Conservation (phyloP, 345 rosid species). For the Eucalyptus polybractea region DNA sequence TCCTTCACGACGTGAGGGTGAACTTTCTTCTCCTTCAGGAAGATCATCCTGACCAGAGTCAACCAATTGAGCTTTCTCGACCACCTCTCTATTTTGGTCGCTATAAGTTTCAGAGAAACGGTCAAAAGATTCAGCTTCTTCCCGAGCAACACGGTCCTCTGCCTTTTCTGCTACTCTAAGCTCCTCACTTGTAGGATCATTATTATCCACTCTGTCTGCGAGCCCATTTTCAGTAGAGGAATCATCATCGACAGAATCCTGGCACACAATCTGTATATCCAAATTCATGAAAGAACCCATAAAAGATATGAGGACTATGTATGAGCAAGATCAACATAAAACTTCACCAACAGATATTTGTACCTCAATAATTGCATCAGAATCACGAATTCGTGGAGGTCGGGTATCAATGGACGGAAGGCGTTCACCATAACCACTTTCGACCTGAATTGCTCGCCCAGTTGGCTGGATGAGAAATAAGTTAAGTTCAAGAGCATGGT, state of each 20-base stretch:
- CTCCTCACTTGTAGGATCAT: slow-evolving; percentile 24
- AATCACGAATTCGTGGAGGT: slow-evolving; percentile 80
- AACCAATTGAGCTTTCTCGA: slow-evolving; percentile 5
- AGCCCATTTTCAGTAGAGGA: slow-evolving; percentile 34
- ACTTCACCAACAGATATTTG: not conserved
- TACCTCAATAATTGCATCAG: slow-evolving; percentile 96
- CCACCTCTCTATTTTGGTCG: slow-evolving; percentile 14
- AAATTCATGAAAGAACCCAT: not conserved
- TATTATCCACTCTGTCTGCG: slow-evolving; percentile 11
- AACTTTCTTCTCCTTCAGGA: slow-evolving; percentile 29
- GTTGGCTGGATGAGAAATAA: slow-evolving; percentile 53
- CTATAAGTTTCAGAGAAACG: slow-evolving; percentile 11
- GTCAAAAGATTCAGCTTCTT: slow-evolving; percentile 19
- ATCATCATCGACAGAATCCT: slow-evolving; percentile 46
- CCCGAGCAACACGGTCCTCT: slow-evolving; percentile 12
- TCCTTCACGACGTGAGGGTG: slow-evolving; percentile 12
- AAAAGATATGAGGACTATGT: not conserved
- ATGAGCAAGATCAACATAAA: not conserved
- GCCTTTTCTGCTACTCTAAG: slow-evolving; percentile 14
- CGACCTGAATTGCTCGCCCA: slow-evolving; percentile 97
- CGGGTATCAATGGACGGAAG: slow-evolving; percentile 84
- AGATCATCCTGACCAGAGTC: slow-evolving; percentile 22
- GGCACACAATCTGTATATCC: slow-evolving; percentile 66
- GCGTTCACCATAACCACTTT: slow-evolving; percentile 83
- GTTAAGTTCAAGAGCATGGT: not conserved